Evolutionary conservation across 371 early-diverging fungal species (phyloP).

Genomic region (Gilbertella persicaria): DNA sequence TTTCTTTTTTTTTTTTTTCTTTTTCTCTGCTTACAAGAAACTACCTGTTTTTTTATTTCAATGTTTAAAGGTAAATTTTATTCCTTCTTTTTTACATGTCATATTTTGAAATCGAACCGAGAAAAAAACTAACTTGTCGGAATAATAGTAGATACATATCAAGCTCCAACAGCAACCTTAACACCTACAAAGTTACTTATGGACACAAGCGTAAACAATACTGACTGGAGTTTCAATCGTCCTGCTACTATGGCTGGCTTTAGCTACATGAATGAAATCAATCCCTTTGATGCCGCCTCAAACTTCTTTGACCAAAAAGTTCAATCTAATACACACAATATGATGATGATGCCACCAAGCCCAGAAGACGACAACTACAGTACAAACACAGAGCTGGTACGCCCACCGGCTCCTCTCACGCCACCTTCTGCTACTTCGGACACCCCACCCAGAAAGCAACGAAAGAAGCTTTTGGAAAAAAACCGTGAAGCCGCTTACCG

Average conservation of each 20-base stretch:
- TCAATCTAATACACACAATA: neutral
- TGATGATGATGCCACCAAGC: slow-evolving; percentile 2
- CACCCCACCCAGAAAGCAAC: slow-evolving; percentile 8
- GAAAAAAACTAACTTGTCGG: slow-evolving; percentile 11
- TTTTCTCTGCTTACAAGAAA: slow-evolving; percentile 4
- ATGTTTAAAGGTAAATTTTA: slow-evolving; percentile 25
- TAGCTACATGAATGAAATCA: slow-evolving; percentile 7
- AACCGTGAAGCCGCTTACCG: slow-evolving; percentile 79
- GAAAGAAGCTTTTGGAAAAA: slow-evolving; percentile 64
- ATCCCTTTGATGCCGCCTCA: slow-evolving; percentile 4
- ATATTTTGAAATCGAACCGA: slow-evolving; percentile 18
- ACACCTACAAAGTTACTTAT: slow-evolving; percentile 21
- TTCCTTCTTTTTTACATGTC: neutral
- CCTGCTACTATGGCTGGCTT: slow-evolving; percentile 3
- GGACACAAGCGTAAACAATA: neutral
- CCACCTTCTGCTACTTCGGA: neutral
- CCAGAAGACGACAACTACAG: neutral
- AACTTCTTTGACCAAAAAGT: slow-evolving; percentile 3
- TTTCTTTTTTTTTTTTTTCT: slow-evolving; percentile 3
- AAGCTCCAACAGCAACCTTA: slow-evolving; percentile 6
- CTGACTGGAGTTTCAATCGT: slow-evolving; percentile 14
- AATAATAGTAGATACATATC: neutral
- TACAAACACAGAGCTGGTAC: neutral
- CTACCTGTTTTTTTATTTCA: slow-evolving; percentile 1
- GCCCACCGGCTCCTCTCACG: neutral